Evolutionary conservation across 345 rosid genomes (phyloP), one percentile per base, ranked within the genome.

Genomic region (Hibiscus mutabilis): DNA sequence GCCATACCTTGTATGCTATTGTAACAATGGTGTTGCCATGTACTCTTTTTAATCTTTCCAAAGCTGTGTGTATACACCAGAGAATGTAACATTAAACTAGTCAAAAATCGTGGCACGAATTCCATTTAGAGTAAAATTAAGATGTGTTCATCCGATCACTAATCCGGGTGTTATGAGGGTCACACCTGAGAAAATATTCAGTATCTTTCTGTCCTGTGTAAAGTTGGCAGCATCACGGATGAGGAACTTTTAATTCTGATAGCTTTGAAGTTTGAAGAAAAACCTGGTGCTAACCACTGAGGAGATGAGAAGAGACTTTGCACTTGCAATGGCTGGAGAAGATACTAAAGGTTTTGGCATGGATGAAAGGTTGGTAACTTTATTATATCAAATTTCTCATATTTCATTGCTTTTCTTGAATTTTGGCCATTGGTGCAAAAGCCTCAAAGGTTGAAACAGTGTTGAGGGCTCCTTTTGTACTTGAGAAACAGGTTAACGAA

Each of bases 21-120:
- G 77, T 83, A 70, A 74, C 71, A 61, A 15, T 61, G 75, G 59
- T 60, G 76, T 72, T 8, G 13, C 44, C 77, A n/a, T 68, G 47
- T 70, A 78, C 69, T n/a, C 42, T 69, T 55, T 70, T 46, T 55
- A 63, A 4, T 42, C 46, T 64, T 74, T 25, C 21, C 55, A 12
- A n/a, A 21, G 52, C 69, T 68, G 6, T 79, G 60, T 85, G 80
- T 80, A 78, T 74, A 80, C 77, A 76, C 80, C 70, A 66, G 72
- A 49, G 68, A 77, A 74, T 78, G 80, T 78, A 78, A 77, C 78
- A 40, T 66, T 74, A 61, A 76, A 74, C 78, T 60, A 61, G 86
- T 60, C 78, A 62, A 73, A 25, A 69, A 46, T 57, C 78, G 74
- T 76, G 89, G 81, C 82, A 46, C 75, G 47, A 47, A 53, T 74